These are phyloP conservation scores for Aspergillus felis DNA, from an alignment of 2,329 filamentous ascomycete genomes.

Conservation along the genomic window DNA sequence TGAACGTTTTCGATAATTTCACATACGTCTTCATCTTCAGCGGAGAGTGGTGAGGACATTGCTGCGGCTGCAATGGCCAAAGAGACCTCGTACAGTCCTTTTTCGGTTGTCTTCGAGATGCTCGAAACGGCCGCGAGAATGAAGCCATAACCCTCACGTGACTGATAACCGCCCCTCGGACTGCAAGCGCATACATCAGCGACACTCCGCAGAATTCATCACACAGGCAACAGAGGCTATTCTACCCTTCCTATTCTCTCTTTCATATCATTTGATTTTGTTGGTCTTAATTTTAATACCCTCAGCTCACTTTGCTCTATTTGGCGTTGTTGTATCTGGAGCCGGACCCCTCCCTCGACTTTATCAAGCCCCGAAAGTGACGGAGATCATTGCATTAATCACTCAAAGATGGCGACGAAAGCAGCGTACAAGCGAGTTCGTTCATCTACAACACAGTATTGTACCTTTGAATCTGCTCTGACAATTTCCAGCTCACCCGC, in stretches of 20 bases:
- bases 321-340: neutral
- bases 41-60: slow-evolving; percentile 43
- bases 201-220: neutral
- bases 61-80: slow-evolving; percentile 34
- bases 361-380: neutral
- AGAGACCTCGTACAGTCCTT: slow-evolving; percentile 10
- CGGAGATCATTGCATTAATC: neutral
- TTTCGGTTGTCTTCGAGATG: slow-evolving; percentile 13
- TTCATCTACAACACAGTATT: slow-evolving; percentile 5
- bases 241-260: neutral
- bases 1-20: neutral
- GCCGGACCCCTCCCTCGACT: neutral
- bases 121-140: slow-evolving; percentile 16
- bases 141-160: slow-evolving; percentile 22
- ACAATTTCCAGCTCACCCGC: slow-evolving; percentile 49
- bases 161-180: slow-evolving; percentile 5
- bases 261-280: neutral
- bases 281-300: neutral
- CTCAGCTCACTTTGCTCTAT: neutral
- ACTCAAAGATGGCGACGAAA: slow-evolving; percentile 61
- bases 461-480: slow-evolving; percentile 4
- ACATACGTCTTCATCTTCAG: slow-evolving; percentile 41
- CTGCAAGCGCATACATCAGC: slow-evolving; percentile 3
- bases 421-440: slow-evolving; percentile 68
- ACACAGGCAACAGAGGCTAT: neutral